Evolutionary conservation across 1,139 yeast genomes (phyloP).

Genomic region (Blastobotrys ciferrii): DNA sequence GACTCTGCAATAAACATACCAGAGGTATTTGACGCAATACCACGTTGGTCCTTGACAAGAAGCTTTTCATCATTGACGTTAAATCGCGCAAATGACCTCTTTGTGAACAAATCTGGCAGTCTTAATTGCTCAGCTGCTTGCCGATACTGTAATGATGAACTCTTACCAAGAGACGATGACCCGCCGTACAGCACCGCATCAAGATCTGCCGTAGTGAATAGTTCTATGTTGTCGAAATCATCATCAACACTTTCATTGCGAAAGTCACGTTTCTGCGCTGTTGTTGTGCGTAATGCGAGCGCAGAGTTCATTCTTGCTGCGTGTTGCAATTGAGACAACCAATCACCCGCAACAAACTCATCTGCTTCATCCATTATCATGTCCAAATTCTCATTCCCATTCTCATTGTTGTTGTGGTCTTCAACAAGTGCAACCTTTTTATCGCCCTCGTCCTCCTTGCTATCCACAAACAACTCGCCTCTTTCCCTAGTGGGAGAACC

Average conservation of each 20-base stretch:
- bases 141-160: conserved; percentile 24
- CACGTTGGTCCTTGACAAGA: conserved; percentile 2
- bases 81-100: conserved; percentile 26
- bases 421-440: too few species aligned
- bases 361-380: conserved; percentile 2
- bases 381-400: conserved; percentile 2
- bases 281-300: conserved; percentile 12
- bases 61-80: conserved; percentile 7
- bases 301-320: conserved; percentile 23
- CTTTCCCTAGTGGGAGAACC: conserved; percentile 1
- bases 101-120: conserved; percentile 24
- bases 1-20: neutral
- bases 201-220: conserved; percentile 37
- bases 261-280: neutral
- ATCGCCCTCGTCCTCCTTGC: neutral
- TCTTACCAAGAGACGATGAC: conserved; percentile 25
- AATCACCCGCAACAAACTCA: conserved; percentile 15
- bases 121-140: conserved; percentile 28
- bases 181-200: conserved; percentile 58
- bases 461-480: neutral
- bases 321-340: conserved; percentile 22
- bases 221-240: neutral
- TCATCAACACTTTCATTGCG: neutral
- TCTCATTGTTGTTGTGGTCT: neutral
- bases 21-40: neutral